These are phyloP conservation scores for Cercospora beticola DNA, from an alignment of 2,329 filamentous ascomycete species.

Conservation along the genomic window DNA sequence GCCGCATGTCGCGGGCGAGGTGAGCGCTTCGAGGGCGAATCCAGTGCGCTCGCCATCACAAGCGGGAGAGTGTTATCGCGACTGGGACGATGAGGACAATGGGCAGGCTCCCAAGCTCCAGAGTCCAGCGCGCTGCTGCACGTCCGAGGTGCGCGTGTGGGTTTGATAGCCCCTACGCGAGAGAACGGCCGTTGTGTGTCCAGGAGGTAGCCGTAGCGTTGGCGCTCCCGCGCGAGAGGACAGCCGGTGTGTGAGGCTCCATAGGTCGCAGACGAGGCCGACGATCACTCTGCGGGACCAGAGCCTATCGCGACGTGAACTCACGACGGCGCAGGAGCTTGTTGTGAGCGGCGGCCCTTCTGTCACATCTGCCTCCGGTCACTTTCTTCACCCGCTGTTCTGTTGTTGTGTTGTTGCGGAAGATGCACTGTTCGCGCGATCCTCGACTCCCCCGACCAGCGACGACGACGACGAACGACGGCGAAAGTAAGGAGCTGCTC, in stretches of 20 bases:
- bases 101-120: too few relatives aligned
- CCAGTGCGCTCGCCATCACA: neutral
- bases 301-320: conserved; percentile 18
- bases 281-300: conserved; percentile 18
- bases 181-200: neutral
- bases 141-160: neutral
- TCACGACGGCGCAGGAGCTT: conserved; percentile 18
- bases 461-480: neutral
- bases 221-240: conserved; percentile 12
- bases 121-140: too few relatives aligned
- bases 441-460: neutral
- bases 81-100: neutral
- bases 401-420: neutral
- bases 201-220: conserved; percentile 13
- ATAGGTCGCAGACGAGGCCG: conserved; percentile 16
- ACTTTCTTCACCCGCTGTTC: neutral
- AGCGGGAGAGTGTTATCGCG: neutral
- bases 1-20: neutral
- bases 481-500: neutral
- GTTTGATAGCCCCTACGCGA: conserved; percentile 5
- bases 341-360: conserved; percentile 11
- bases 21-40: conserved; percentile 2
- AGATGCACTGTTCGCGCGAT: neutral
- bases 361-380: conserved; percentile 12
- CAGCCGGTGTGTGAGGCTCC: conserved; percentile 5